These are phyloP conservation scores for Cyclospora cayetanensis DNA, from an alignment of 169 alveolate species.

Conservation along the genomic window DNA sequence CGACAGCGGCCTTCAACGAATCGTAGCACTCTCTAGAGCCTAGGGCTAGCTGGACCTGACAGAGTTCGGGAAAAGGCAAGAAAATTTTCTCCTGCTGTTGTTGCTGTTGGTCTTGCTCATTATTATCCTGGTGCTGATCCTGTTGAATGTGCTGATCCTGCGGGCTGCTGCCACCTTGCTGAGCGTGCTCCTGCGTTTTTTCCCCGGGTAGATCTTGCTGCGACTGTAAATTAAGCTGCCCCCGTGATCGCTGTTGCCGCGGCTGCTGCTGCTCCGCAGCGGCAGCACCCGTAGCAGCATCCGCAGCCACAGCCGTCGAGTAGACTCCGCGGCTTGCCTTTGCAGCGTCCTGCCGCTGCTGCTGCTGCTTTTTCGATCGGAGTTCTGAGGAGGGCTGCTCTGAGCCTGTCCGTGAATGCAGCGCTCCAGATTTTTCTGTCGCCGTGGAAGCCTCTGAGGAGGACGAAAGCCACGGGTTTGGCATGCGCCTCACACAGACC, in stretches of 20 bases:
- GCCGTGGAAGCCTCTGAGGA: not conserved
- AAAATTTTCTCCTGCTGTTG: not conserved
- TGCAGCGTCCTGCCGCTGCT: not conserved
- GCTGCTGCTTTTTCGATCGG: not conserved
- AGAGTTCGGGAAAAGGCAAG: too few relatives aligned
- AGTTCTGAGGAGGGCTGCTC: not conserved
- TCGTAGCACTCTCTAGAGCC: not conserved
- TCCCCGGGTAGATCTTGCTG: not conserved
- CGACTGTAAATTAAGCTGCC: not conserved
- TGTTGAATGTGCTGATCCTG: not conserved
- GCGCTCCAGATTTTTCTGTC: not conserved
- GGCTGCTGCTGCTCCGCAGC: not conserved
- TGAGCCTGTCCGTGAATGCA: not conserved
- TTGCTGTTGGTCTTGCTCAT: not conserved
- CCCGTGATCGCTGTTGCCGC: not conserved
- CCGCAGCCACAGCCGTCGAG: not conserved
- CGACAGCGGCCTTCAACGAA: not conserved
- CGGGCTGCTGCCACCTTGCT: not conserved
- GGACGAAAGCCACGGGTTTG: too few relatives aligned
- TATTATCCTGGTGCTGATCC: not conserved
- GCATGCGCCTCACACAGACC: not conserved
- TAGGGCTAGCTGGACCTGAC: too few relatives aligned
- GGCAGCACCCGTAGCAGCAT: not conserved
- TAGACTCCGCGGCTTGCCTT: too few relatives aligned
- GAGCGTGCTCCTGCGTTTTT: not conserved